These are phyloP conservation scores for Globisporangium nunn DNA, from an alignment of 352 stramenopile species.

Conservation along the genomic window DNA sequence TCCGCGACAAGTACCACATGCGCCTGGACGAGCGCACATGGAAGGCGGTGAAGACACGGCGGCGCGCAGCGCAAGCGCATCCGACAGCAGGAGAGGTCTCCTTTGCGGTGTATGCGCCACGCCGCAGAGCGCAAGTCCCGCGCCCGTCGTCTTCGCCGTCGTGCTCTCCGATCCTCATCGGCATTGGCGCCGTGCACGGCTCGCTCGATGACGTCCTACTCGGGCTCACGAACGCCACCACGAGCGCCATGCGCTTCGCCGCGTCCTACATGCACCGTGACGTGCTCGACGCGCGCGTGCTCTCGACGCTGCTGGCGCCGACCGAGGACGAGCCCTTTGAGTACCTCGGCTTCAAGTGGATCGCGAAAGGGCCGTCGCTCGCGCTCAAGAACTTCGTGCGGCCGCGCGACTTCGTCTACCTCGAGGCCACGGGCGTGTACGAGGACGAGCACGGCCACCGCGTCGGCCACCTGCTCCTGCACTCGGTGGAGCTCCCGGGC, in stretches of 20 bases:
- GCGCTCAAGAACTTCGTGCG: constrained; percentile 16
- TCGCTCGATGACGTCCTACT: constrained; percentile 27
- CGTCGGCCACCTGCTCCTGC: constrained; percentile 24
- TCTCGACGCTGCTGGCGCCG: constrained; percentile 17
- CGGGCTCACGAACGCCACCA: constrained; percentile 16
- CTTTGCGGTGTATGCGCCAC: constrained; percentile 16
- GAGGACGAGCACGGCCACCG: not conserved
- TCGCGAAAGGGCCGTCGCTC: constrained; percentile 17
- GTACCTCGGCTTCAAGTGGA: constrained; percentile 26
- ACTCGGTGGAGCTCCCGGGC: constrained; percentile 25
- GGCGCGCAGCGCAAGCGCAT: too few relatives aligned
- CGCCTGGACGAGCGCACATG: constrained; percentile 17
- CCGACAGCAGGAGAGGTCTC: not conserved
- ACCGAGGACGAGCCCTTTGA: constrained; percentile 17
- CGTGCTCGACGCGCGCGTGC: constrained; percentile 19
- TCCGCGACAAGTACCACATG: constrained; percentile 15
- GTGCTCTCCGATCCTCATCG: constrained; percentile 29
- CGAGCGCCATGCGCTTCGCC: constrained; percentile 18
- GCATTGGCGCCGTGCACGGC: constrained; percentile 14
- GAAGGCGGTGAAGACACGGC: constrained; percentile 16
- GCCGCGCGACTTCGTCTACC: constrained; percentile 23
- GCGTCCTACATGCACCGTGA: constrained; percentile 17
- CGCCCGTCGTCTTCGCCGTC: constrained; percentile 11
- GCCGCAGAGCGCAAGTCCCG: constrained; percentile 1
- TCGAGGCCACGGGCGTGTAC: constrained; percentile 19